These are phyloP conservation scores for Triticum monococcum DNA, from an alignment of 176 grass and related monocot genomes.

Conservation along the genomic window DNA sequence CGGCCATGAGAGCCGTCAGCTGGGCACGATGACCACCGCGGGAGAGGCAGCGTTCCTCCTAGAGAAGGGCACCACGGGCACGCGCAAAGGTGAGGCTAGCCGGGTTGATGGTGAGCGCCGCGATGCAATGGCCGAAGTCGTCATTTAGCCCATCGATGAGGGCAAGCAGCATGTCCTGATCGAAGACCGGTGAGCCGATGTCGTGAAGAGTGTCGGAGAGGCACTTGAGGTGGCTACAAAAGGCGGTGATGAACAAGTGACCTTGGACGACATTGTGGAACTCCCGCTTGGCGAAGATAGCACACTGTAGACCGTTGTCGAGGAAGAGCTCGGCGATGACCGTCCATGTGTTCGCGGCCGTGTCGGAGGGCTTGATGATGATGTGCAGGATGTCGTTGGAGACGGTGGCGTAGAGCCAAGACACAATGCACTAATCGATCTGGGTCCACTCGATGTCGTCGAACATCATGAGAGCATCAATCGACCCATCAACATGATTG, in stretches of 20 bases:
- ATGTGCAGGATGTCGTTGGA: neutral
- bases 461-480: neutral
- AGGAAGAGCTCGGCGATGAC: neutral
- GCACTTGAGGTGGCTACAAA: too few relatives aligned
- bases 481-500: neutral
- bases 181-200: neutral
- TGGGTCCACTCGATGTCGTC: neutral
- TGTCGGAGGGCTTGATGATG: neutral
- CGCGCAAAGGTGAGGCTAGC: neutral
- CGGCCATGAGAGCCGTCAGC: too few relatives aligned
- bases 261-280: neutral
- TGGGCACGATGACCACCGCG: too few relatives aligned
- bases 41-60: neutral
- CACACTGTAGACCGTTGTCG: neutral
- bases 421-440: neutral
- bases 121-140: neutral
- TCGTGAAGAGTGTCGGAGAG: neutral
- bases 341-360: neutral
- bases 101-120: neutral
- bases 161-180: neutral
- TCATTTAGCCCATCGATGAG: neutral
- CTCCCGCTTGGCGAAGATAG: neutral
- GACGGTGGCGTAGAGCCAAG: neutral
- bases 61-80: neutral
- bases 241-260: too few relatives aligned